A percentile compares a stretch with the other conserved stretches of the same genome.
Conservation (phyloP, 2,329 filamentous ascomycete genomes). For the Aplosporella prunicola region DNA sequence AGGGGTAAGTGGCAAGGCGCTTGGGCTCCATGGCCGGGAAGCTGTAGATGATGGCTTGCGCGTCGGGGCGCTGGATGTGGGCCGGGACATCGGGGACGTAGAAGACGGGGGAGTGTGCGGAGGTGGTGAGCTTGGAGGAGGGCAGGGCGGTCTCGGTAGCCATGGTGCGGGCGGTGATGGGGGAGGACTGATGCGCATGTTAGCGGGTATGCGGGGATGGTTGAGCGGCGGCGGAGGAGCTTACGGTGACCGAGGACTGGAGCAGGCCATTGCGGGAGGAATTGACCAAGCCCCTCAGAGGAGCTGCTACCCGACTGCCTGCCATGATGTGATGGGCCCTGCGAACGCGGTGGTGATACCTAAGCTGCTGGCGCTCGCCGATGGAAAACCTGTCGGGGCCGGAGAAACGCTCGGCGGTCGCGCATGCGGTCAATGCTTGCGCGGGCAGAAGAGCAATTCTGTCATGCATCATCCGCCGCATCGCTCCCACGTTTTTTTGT, state of each 20-base stretch:
- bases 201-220: too few species aligned
- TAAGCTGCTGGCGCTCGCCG: neutral
- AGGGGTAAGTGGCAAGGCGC: conserved; percentile 65
- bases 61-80: conserved; percentile 47
- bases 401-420: too few species aligned
- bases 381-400: neutral
- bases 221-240: too few species aligned
- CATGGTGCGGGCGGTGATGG: conserved; percentile 19
- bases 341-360: neutral
- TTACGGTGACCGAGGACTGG: conserved; percentile 4
- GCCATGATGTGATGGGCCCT: conserved; percentile 1
- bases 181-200: conserved; percentile 6
- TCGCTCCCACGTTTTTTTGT: too few species aligned
- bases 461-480: too few species aligned
- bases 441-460: too few species aligned
- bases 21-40: conserved; percentile 85
- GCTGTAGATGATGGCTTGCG: conserved; percentile 76
- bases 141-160: conserved; percentile 12
- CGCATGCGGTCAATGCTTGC: too few species aligned
- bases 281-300: conserved; percentile 4
- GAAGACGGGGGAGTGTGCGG: conserved; percentile 27
- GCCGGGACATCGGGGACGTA: conserved; percentile 17
- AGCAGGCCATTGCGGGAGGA: neutral
- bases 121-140: conserved; percentile 25
- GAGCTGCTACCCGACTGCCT: conserved; percentile 9